Percentiles rank a stretch among this genome's conserved stretches.
phyloP scores from a whole-genome alignment of 495 filamentous ascomycete genomes.

The Lepraria neglecta region DNA sequence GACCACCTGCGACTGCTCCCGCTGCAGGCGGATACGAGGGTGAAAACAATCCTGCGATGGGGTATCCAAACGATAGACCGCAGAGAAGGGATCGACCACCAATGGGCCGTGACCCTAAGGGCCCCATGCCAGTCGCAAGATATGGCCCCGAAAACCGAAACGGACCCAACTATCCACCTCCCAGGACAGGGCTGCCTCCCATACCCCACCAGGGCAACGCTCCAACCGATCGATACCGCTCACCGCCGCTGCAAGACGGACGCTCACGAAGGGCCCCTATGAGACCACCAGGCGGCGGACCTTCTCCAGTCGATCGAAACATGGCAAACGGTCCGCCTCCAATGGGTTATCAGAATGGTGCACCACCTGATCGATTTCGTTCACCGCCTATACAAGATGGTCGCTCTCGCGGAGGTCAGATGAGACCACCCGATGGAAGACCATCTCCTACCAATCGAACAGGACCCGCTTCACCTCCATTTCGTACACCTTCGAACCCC shows the following conservation, averaged over 20 bases:
- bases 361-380: conserved; percentile 13
- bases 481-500: conserved; percentile 33
- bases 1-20: conserved; percentile 20
- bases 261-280: neutral
- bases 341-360: conserved; percentile 9
- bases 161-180: neutral
- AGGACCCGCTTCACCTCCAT: conserved; percentile 33
- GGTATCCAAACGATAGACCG: neutral
- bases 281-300: neutral
- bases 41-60: neutral
- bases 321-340: neutral
- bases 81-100: neutral
- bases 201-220: neutral
- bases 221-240: conserved; percentile 16
- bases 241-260: conserved; percentile 11
- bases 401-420: conserved; percentile 5
- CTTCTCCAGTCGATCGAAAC: neutral
- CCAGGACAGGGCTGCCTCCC: neutral
- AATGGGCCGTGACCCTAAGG: conserved; percentile 4
- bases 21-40: conserved; percentile 1
- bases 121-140: neutral
- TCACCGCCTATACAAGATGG: conserved; percentile 12
- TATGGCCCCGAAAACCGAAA: conserved; percentile 5
- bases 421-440: conserved; percentile 14
- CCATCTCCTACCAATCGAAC: conserved; percentile 17